A percentile compares a stretch with the other conserved stretches of the same genome.
Conservation (phyloP, 2,329 filamentous ascomycete species). For the Hypoxylon sp. region DNA sequence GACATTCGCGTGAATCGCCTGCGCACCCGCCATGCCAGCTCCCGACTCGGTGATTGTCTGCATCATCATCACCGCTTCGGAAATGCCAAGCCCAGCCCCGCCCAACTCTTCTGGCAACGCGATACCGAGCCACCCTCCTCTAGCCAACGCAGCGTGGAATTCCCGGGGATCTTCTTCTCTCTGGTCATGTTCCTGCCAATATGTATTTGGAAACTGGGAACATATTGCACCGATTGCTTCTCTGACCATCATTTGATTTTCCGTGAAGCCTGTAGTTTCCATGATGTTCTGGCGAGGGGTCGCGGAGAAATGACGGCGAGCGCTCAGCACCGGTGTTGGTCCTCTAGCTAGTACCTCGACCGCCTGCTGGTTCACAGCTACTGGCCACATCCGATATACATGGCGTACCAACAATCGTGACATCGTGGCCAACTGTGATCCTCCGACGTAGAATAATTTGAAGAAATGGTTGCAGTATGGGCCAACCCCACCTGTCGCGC, state of each 20-base stretch:
- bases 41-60: conserved; percentile 84
- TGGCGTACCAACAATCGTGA: conserved; percentile 28
- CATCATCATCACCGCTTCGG: conserved; percentile 89
- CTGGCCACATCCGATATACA: neutral
- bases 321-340: neutral
- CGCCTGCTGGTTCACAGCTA: neutral
- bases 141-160: conserved; percentile 80
- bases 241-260: conserved; percentile 78
- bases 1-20: conserved; percentile 74
- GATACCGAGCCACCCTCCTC: conserved; percentile 85
- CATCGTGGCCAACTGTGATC: conserved; percentile 20
- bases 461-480: neutral
- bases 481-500: neutral
- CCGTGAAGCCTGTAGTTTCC: conserved; percentile 79
- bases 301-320: conserved; percentile 53
- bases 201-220: conserved; percentile 77
- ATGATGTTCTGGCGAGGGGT: conserved; percentile 65
- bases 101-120: conserved; percentile 81
- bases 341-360: neutral
- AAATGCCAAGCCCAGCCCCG: conserved; percentile 81
- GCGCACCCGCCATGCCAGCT: conserved; percentile 80
- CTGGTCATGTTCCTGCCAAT: conserved; percentile 82
- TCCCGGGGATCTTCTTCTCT: conserved; percentile 78
- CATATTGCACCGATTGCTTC: conserved; percentile 78
- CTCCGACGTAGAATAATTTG: neutral